Evolutionary conservation across 805 yeast species (phyloP).

Genomic region (Kodamaea restingae): DNA sequence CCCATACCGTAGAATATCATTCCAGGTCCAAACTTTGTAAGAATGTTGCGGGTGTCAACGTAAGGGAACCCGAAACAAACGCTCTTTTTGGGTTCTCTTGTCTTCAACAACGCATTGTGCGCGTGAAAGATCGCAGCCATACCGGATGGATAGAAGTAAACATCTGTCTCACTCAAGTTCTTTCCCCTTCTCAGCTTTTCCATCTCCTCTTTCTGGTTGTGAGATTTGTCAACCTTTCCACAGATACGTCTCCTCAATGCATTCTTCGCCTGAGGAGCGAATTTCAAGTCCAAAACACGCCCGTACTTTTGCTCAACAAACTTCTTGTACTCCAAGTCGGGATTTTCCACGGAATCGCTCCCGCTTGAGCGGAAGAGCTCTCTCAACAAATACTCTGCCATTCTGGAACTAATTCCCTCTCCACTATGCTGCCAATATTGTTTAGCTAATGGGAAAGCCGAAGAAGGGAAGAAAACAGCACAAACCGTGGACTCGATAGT

Average conservation of each 20-base stretch:
- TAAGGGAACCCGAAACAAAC: constrained; percentile 97
- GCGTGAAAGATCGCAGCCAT: constrained; percentile 90
- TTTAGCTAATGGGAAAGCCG: constrained; percentile 61
- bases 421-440: constrained; percentile 97
- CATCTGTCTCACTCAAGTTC: constrained; percentile 54
- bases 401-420: constrained; percentile 89
- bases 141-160: constrained; percentile 82
- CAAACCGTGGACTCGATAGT: constrained; percentile 68
- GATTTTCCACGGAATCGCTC: constrained; percentile 2
- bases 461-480: constrained; percentile 69
- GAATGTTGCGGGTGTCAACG: constrained; percentile 83
- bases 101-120: constrained; percentile 51
- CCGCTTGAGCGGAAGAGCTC: constrained; percentile 38
- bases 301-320: constrained; percentile 90
- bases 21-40: constrained; percentile 90
- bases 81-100: constrained; percentile 46
- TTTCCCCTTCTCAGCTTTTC: constrained; percentile 27
- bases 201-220: constrained; percentile 23
- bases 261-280: constrained; percentile 69
- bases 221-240: constrained; percentile 50
- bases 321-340: constrained; percentile 46
- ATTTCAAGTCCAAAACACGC: constrained; percentile 74
- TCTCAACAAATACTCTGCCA: constrained; percentile 77
- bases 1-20: constrained; percentile 83
- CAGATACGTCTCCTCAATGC: constrained; percentile 75